Base-by-base conservation (phyloP, 2,329 filamentous ascomycete species). In the Cucurbitaria berberidis region DNA sequence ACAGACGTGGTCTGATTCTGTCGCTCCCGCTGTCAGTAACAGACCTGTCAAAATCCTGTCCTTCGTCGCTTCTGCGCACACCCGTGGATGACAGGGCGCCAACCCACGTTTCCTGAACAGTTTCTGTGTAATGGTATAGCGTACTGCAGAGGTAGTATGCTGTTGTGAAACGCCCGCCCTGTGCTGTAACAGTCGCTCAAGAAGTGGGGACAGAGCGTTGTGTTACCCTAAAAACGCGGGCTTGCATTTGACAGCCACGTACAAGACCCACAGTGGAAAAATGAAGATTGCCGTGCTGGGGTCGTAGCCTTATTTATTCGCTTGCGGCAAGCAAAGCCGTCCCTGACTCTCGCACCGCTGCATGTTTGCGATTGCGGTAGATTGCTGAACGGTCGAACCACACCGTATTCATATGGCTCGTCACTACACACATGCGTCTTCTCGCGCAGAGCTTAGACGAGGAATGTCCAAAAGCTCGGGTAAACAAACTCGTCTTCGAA, bases 401-500 rank as follows among this genome's bases (percentile, higher is more conserved):
- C 24, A 24, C 24, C 29, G 9, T n/a, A 34, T 27, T 32, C 21
- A 27, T 19, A 45, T 13, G 18, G 5, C 30, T 18, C 32, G 11
- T 24, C n/a, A 18, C 22, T 11, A 15, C 19, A 29, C 43, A 46
- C 29, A 24, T 30, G 24, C 24, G 19, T 11, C 3, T 39, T 39
- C 7, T 53, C 19, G 38, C 46, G 22, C 45, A 32, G 9, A 36
- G 39, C 51, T 74, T 62, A 96, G 39, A 98, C 88, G 66, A 99
- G 79, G 75, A 98, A 97, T 0, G 93, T 98, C 93, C 93, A 98
- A 76, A 96, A 98, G 76, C 93, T 97, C 39, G 95, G 95, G 78
- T 96, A 98, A 57, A 98, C 93, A 78, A 98, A 95, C 75, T 99
- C 95, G 72, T 98, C 95, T 77, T 99, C 95, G 69, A 99, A 98